phyloP scores from a whole-genome alignment of 768 basidiomycete genomes.

The Mycena filopes region DNA sequence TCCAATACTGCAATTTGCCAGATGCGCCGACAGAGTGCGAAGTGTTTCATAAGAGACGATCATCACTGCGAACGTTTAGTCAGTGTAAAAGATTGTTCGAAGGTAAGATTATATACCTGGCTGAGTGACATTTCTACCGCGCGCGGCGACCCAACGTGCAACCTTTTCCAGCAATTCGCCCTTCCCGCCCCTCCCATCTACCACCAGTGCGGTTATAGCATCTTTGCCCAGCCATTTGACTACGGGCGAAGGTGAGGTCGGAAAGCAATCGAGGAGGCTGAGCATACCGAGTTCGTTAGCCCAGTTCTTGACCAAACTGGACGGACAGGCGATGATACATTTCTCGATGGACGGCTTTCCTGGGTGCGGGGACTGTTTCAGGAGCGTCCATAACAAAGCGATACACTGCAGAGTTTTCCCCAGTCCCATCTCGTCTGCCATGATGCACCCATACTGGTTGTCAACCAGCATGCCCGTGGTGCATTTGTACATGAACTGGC shows the following conservation, averaged over 20 bases:
- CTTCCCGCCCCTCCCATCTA: conserved; percentile 94
- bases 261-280: conserved; percentile 1
- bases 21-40: conserved; percentile 78
- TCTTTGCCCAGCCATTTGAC: conserved; percentile 96
- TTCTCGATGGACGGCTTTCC: conserved; percentile 93
- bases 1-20: conserved; percentile 86
- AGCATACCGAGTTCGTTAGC: conserved; percentile 89
- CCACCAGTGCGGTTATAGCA: conserved; percentile 81
- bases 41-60: conserved; percentile 98
- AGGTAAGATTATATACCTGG: conserved; percentile 70
- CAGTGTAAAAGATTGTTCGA: conserved; percentile 2
- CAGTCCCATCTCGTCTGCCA: conserved; percentile 98
- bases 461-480: conserved; percentile 93
- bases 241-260: conserved; percentile 42
- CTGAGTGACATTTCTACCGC: conserved; percentile 89
- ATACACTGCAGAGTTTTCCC: conserved; percentile 98
- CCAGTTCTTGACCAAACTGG: conserved; percentile 98
- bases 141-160: conserved; percentile 88
- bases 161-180: conserved; percentile 83
- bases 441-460: conserved; percentile 94
- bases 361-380: conserved; percentile 93
- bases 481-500: conserved; percentile 93
- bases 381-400: conserved; percentile 91
- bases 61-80: conserved; percentile 74
- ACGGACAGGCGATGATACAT: conserved; percentile 96